Conservation (phyloP, 1,139 yeast genomes). For the Zygoascus hellenicus region DNA sequence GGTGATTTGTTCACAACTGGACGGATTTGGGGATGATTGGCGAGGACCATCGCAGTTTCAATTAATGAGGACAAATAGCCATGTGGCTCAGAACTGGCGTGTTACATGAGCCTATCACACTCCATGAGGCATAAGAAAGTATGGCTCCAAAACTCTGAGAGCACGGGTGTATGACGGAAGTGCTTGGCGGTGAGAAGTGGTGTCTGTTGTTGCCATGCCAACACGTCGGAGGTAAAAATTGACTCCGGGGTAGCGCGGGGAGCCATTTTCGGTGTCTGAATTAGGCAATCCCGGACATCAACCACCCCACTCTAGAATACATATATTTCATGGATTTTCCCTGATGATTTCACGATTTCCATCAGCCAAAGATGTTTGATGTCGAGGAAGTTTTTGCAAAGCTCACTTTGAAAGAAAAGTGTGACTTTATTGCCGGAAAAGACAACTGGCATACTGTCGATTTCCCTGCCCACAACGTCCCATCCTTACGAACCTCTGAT, state of each 20-base stretch:
- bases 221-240: too few species aligned
- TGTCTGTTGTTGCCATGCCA: too few species aligned
- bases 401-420: slow-evolving; percentile 45
- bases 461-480: slow-evolving; percentile 43
- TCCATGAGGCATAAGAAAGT: too few species aligned
- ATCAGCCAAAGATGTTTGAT: slow-evolving; percentile 32
- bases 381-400: slow-evolving; percentile 41
- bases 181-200: too few species aligned
- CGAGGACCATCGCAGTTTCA: too few species aligned
- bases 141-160: too few species aligned
- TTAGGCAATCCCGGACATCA: neutral
- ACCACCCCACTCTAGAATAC: neutral
- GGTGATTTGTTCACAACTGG: too few species aligned
- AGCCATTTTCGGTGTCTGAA: neutral
- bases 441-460: slow-evolving; percentile 49
- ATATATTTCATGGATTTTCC: neutral
- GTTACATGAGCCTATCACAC: too few species aligned
- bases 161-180: too few species aligned
- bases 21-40: too few species aligned
- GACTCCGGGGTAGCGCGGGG: neutral
- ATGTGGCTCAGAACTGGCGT: too few species aligned
- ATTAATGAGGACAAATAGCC: too few species aligned
- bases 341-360: neutral
- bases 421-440: slow-evolving; percentile 36
- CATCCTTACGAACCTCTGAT: slow-evolving; percentile 39